Conservation (phyloP, 2,329 filamentous ascomycete species). For the Trichoderma gracile region DNA sequence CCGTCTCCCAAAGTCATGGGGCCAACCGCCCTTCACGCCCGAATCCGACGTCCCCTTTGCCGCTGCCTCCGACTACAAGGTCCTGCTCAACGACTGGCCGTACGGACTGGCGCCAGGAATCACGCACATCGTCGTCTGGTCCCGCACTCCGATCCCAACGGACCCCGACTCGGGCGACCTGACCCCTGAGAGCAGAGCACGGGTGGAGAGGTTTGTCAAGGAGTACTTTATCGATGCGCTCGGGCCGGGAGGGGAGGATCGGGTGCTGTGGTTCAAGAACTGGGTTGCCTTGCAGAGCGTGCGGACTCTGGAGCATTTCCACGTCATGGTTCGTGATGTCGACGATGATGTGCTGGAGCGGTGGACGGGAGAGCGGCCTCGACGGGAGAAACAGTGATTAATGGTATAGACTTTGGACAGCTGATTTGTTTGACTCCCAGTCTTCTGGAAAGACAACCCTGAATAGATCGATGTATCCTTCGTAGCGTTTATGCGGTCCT, state of each 20-base stretch:
- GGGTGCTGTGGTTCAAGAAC: slow-evolving; percentile 88
- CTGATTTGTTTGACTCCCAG: not conserved
- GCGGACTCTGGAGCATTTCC: slow-evolving; percentile 83
- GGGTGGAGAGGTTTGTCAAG: slow-evolving; percentile 69
- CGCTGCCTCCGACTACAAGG: slow-evolving; percentile 61
- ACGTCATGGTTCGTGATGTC: slow-evolving; percentile 66
- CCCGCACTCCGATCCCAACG: slow-evolving; percentile 75
- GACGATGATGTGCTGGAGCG: slow-evolving; percentile 52
- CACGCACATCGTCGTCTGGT: slow-evolving; percentile 90
- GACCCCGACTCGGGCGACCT: slow-evolving; percentile 71
- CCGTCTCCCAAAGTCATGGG: slow-evolving; percentile 69
- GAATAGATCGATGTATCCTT: slow-evolving; percentile 4
- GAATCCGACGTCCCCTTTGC: slow-evolving; percentile 54
- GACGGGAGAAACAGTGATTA: slow-evolving; percentile 34
- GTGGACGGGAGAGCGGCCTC: slow-evolving; percentile 54
- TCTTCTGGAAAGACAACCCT: not conserved
- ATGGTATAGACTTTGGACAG: not conserved
- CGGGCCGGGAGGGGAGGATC: slow-evolving; percentile 49
- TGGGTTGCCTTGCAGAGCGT: slow-evolving; percentile 89
- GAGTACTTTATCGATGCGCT: slow-evolving; percentile 66
- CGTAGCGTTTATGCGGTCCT: slow-evolving; percentile 48
- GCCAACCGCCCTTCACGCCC: slow-evolving; percentile 56
- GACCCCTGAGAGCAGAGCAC: slow-evolving; percentile 63
- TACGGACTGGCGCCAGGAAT: slow-evolving; percentile 70
- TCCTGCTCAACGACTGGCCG: slow-evolving; percentile 90